A percentile compares a stretch with the other conserved stretches of the same genome.
These are phyloP conservation scores for Phyllosticta citribraziliensis DNA, from an alignment of 2,329 filamentous ascomycete species.

Conservation along the genomic window DNA sequence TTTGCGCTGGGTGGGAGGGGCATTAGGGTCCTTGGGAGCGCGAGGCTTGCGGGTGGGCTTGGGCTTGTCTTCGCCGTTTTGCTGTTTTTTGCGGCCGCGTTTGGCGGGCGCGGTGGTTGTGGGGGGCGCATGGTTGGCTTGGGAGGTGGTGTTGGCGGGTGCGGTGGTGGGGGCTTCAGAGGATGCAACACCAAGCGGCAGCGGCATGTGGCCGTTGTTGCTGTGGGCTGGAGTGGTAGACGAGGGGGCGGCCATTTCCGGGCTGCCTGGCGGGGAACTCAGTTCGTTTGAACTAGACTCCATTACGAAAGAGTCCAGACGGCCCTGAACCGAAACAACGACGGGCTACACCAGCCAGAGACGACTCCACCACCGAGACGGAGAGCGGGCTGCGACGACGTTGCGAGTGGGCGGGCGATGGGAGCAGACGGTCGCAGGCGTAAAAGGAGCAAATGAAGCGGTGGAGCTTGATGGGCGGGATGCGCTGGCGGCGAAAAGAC, in stretches of 20 bases:
- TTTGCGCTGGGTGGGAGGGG: constrained; percentile 38
- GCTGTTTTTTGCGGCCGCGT: constrained; percentile 35
- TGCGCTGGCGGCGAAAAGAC: background rate
- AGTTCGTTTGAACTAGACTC: constrained; percentile 27
- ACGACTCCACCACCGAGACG: background rate
- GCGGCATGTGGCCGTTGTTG: constrained; percentile 24
- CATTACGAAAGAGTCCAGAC: constrained; percentile 11
- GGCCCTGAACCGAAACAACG: background rate
- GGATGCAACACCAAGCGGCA: constrained; percentile 21
- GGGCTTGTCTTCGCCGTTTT: constrained; percentile 33
- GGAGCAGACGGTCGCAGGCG: background rate
- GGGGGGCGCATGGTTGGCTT: constrained; percentile 15
- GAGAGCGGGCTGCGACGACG: background rate
- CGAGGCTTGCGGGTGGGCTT: constrained; percentile 36
- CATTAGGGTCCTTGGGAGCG: constrained; percentile 40
- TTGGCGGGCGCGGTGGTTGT: constrained; percentile 29
- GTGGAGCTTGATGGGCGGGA: background rate
- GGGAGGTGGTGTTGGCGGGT: constrained; percentile 19
- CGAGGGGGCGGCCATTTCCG: constrained; percentile 9
- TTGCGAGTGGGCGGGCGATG: background rate
- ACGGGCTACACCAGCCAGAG: background rate
- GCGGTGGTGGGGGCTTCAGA: constrained; percentile 19
- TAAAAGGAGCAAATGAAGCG: background rate
- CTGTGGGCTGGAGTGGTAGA: constrained; percentile 14
- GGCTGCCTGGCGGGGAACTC: constrained; percentile 28